A percentile compares a stretch with the other conserved stretches of the same genome.
Conservation (phyloP, 2,329 filamentous ascomycete species). For the Cercospora nicotianae region DNA sequence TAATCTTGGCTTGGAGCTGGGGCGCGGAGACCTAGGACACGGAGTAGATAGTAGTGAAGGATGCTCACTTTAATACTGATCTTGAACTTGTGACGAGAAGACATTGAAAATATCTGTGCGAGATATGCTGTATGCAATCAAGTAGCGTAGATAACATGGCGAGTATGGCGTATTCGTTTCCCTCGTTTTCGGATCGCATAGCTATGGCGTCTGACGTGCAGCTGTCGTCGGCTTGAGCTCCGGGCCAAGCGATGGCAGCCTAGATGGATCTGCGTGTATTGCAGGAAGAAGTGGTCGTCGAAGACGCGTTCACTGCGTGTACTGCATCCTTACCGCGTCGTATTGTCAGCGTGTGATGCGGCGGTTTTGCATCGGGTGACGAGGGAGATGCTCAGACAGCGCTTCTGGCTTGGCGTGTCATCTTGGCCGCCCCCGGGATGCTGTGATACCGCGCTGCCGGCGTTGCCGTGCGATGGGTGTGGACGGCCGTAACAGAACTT, state of each 20-base stretch:
- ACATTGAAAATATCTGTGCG: too few relatives aligned
- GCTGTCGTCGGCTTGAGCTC: background rate
- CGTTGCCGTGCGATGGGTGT: background rate
- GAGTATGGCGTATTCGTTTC: background rate
- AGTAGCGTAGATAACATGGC: too few relatives aligned
- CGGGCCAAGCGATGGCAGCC: background rate
- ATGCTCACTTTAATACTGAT: too few relatives aligned
- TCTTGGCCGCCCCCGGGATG: background rate
- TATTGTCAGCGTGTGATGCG: background rate
- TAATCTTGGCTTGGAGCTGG: background rate
- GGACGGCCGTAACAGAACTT: background rate
- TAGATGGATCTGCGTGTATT: background rate
- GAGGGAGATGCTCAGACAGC: background rate
- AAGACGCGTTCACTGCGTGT: background rate
- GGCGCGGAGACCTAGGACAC: background rate
- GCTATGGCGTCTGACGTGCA: background rate
- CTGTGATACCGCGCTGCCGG: background rate
- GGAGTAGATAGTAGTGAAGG: background rate
- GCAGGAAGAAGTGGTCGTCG: background rate
- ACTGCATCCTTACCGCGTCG: background rate
- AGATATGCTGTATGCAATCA: background rate
- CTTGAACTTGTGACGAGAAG: background rate
- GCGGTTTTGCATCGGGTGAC: background rate
- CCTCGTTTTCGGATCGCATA: background rate
- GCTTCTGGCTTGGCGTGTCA: background rate